Conservation (phyloP, 2,329 filamentous ascomycete species). For the Calonectria ilicicola region DNA sequence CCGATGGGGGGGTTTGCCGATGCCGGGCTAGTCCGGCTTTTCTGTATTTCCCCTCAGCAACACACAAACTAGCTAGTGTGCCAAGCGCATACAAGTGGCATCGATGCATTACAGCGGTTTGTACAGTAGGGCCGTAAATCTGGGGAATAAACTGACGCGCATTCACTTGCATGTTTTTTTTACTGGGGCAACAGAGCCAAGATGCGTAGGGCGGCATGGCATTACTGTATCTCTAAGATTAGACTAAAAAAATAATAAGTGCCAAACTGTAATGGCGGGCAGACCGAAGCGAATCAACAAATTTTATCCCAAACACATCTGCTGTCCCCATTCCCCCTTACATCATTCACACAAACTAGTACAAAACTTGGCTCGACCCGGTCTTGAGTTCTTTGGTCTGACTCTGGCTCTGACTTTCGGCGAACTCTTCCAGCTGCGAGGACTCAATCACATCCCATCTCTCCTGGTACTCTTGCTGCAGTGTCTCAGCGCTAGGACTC, state of each 20-base stretch:
- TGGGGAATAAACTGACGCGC: neutral
- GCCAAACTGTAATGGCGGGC: neutral
- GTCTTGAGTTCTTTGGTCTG: slow-evolving; percentile 24
- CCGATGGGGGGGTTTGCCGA: slow-evolving; percentile 34
- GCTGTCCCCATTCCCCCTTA: neutral
- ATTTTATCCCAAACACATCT: neutral
- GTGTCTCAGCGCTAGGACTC: slow-evolving; percentile 37
- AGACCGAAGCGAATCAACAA: neutral
- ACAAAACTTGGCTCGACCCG: neutral
- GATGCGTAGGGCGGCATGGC: neutral
- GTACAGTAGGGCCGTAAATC: neutral
- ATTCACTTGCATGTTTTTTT: neutral
- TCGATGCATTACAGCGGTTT: neutral
- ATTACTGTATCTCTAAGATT: neutral
- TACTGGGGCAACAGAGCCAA: neutral
- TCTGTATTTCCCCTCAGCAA: neutral
- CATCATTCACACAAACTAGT: neutral
- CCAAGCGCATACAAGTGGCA: neutral
- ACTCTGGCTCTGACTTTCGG: neutral
- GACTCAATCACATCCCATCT: slow-evolving; percentile 48
- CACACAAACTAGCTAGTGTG: neutral
- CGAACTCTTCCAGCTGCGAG: slow-evolving; percentile 18
- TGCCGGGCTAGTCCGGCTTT: neutral
- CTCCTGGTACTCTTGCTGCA: slow-evolving; percentile 44
- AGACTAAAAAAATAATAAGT: neutral